Percentiles rank a stretch among this genome's conserved stretches.
Evolutionary conservation across 306 rosid genomes (phyloP).

Genomic region (Vigna reflexopilosa): DNA sequence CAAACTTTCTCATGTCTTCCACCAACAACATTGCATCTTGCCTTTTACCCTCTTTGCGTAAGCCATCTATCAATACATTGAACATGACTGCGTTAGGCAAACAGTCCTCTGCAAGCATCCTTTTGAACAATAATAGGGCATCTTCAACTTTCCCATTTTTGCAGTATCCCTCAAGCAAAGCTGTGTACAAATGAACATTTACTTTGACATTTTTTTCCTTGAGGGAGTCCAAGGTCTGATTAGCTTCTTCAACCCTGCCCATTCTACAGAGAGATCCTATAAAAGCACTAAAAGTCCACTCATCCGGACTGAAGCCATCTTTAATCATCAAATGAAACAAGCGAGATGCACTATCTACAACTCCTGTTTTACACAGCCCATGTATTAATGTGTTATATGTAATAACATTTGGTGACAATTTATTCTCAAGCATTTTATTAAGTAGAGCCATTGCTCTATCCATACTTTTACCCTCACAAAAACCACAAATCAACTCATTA

Average conservation of each 20-base stretch:
- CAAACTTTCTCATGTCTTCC: slow-evolving; percentile 62
- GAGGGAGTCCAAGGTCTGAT: slow-evolving; percentile 63
- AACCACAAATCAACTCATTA: slow-evolving; percentile 81
- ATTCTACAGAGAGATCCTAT: slow-evolving; percentile 68
- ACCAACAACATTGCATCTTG: slow-evolving; percentile 64
- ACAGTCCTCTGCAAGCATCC: slow-evolving; percentile 73
- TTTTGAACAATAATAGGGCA: slow-evolving; percentile 61
- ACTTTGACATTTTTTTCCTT: slow-evolving; percentile 61
- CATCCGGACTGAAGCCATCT: slow-evolving; percentile 72
- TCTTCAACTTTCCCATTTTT: slow-evolving; percentile 63
- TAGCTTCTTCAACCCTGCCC: slow-evolving; percentile 68
- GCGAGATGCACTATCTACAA: slow-evolving; percentile 69
- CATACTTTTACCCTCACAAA: slow-evolving; percentile 63
- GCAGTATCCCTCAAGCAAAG: slow-evolving; percentile 83
- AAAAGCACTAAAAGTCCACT: slow-evolving; percentile 62
- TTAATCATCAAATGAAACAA: slow-evolving; percentile 73
- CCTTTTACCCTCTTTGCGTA: slow-evolving; percentile 66
- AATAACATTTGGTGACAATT: slow-evolving; percentile 60
- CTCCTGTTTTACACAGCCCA: slow-evolving; percentile 75
- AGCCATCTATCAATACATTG: slow-evolving; percentile 73
- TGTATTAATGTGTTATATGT: slow-evolving; percentile 78
- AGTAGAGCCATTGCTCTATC: slow-evolving; percentile 83
- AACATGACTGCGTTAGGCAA: slow-evolving; percentile 68
- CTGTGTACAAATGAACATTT: slow-evolving; percentile 66
- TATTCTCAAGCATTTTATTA: slow-evolving; percentile 64